These are phyloP conservation scores for Halophytophthora batemanensis DNA, from an alignment of 352 stramenopile genomes.

Conservation along the genomic window DNA sequence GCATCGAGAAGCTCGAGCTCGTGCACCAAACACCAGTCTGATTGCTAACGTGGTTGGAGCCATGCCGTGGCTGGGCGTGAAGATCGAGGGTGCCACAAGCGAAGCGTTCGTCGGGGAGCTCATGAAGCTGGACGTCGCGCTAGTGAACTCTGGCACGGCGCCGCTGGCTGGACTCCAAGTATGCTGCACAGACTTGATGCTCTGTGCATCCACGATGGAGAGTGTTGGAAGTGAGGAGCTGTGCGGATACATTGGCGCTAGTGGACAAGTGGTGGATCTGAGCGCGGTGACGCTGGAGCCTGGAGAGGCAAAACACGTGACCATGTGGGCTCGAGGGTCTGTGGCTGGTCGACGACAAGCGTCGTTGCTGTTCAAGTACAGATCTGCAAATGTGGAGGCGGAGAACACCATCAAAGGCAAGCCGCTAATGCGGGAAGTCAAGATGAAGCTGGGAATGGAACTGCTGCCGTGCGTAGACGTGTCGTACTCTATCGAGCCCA, in stretches of 20 bases:
- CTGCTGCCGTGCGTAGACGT: slow-evolving; percentile 60
- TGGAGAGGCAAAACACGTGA: slow-evolving; percentile 46
- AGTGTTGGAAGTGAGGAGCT: slow-evolving; percentile 17
- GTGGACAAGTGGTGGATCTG: slow-evolving; percentile 63
- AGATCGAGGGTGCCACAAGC: slow-evolving; percentile 37
- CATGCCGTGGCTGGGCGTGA: slow-evolving; percentile 83
- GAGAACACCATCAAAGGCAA: slow-evolving; percentile 7
- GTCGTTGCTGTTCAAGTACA: slow-evolving; percentile 75
- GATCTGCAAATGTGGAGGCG: slow-evolving; percentile 19
- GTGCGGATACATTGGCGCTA: slow-evolving; percentile 57
- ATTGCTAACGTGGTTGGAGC: slow-evolving; percentile 63
- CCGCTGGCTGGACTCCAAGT: slow-evolving; percentile 53
- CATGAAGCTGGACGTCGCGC: slow-evolving; percentile 43
- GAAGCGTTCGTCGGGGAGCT: slow-evolving; percentile 66
- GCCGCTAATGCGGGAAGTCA: slow-evolving; percentile 36
- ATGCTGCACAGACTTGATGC: slow-evolving; percentile 56
- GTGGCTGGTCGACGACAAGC: slow-evolving; percentile 39
- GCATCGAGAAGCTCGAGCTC: slow-evolving; percentile 64
- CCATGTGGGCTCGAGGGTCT: slow-evolving; percentile 48
- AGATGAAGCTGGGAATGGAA: slow-evolving; percentile 58
- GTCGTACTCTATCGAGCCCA: slow-evolving; percentile 66
- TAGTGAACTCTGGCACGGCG: slow-evolving; percentile 59
- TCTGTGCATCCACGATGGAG: slow-evolving; percentile 39
- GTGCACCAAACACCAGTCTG: slow-evolving; percentile 74
- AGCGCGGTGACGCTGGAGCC: slow-evolving; percentile 42